Base-by-base conservation (phyloP, 306 rosid species). In the Malus fusca region DNA sequence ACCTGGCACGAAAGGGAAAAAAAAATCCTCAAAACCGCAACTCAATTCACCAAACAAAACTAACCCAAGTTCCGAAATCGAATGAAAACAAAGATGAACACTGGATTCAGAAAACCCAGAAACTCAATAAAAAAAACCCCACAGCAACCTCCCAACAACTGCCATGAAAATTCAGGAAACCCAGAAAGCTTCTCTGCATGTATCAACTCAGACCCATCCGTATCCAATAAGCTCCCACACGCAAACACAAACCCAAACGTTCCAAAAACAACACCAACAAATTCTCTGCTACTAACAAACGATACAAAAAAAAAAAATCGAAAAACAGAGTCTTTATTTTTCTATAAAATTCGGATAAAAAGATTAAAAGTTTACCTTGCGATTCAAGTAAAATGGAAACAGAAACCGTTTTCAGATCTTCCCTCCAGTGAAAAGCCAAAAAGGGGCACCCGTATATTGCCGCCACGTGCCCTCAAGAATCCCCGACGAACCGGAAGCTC, bases 401-500 rank as follows among this genome's bases (percentile, higher is more conserved):
- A 69, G 61, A 75, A 28, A 31, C 59, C 80, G 56, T 71, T 76
- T 80, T 52, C 76, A 77, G 79, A 81, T 81, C 84, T 56, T 82
- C 76, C 76, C 17, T 48, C 11, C 15, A 55, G 72, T n/a, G 68
- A 75, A 71, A 72, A 17, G 19, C 26, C 63, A 48, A 73, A 44
- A 68, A 23, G 30, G 64, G 52, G 78, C 65, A 68, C 53, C 64
- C 59, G 61, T 65, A 42, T 68, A 71, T 78, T 75, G 2, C 74
- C 75, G 52, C 78, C 88, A 74, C 84, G 88, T 67, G 75, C 66
- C 67, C 81, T 68, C 67, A 66, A 68, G 64, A 85, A 78, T 71
- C 84, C 81, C 80, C 51, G 78, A 75, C 74, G 14, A 30, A 61
- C 68, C 63, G 44, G 44, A 69, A 80, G 76, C 71, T 71, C 78